phyloP scores from a whole-genome alignment of 306 rosid species.

The Dalbergia cochinchinensis region DNA sequence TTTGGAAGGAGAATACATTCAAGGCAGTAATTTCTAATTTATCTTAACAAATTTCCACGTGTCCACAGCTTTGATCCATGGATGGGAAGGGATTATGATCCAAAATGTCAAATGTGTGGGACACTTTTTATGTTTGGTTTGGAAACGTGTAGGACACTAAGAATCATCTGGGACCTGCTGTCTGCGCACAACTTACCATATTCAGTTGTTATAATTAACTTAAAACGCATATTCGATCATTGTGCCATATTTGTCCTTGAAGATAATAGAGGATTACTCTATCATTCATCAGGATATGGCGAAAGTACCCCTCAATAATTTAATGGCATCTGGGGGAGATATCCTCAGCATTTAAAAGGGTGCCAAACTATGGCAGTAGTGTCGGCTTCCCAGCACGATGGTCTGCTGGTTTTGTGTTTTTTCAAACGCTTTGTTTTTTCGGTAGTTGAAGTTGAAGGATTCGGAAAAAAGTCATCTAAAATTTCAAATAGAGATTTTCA shows the following conservation, averaged over 20 bases:
- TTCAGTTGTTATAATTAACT: not conserved
- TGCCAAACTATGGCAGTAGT: not conserved
- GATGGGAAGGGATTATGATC: no score
- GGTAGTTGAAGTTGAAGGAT: not conserved
- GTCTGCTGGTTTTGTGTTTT: not conserved
- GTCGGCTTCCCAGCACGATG: not conserved
- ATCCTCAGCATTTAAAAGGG: not conserved
- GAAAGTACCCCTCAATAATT: not conserved
- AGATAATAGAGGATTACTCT: no score
- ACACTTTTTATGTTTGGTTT: not conserved
- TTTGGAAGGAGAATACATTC: no score
- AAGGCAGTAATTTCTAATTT: no score
- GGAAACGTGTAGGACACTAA: not conserved
- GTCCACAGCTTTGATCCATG: no score
- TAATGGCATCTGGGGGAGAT: not conserved
- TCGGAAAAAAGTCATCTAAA: not conserved
- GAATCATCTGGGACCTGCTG: not conserved
- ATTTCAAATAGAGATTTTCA: no score
- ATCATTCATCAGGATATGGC: not conserved
- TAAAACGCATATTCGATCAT: not conserved
- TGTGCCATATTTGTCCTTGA: no score
- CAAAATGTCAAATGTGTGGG: no score
- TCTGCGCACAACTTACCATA: no score
- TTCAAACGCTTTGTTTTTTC: not conserved
- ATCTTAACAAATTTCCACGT: no score